Conservation (phyloP, 208 protist genomes). For the Leishmania braziliensis region DNA sequence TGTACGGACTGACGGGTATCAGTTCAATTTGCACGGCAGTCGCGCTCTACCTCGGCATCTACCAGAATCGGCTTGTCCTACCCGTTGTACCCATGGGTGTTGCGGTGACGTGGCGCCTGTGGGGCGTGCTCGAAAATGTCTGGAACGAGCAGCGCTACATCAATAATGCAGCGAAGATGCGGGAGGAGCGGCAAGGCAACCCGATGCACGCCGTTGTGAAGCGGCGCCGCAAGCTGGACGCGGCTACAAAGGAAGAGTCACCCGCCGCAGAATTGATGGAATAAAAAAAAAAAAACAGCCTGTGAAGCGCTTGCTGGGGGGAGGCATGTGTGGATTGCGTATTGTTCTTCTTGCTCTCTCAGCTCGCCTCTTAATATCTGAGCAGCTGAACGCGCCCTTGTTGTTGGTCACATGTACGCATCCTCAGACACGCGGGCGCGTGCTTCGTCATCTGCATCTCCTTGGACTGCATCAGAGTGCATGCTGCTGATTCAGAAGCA, state of each 20-base stretch:
- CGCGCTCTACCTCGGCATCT: slow-evolving; percentile 67
- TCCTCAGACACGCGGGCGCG: background rate
- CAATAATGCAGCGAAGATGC: slow-evolving; percentile 71
- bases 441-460: background rate
- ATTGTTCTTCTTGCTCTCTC: background rate
- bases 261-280: slow-evolving; percentile 30
- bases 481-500: background rate
- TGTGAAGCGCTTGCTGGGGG: background rate
- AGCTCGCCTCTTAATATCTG: background rate
- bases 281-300: background rate
- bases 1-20: slow-evolving; percentile 71
- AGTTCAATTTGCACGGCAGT: slow-evolving; percentile 59
- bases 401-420: background rate
- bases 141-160: slow-evolving; percentile 84
- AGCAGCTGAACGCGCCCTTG: background rate
- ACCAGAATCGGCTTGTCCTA: slow-evolving; percentile 72
- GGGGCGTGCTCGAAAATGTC: slow-evolving; percentile 69
- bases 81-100: slow-evolving; percentile 62
- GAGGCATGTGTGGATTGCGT: background rate
- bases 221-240: slow-evolving; percentile 39
- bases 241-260: slow-evolving; percentile 38
- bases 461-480: background rate
- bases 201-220: slow-evolving; percentile 77
- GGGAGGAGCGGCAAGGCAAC: slow-evolving; percentile 71
- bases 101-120: slow-evolving; percentile 71